These are phyloP conservation scores for Botrytis sinoallii DNA, from an alignment of 2,329 filamentous ascomycete genomes.

Conservation along the genomic window DNA sequence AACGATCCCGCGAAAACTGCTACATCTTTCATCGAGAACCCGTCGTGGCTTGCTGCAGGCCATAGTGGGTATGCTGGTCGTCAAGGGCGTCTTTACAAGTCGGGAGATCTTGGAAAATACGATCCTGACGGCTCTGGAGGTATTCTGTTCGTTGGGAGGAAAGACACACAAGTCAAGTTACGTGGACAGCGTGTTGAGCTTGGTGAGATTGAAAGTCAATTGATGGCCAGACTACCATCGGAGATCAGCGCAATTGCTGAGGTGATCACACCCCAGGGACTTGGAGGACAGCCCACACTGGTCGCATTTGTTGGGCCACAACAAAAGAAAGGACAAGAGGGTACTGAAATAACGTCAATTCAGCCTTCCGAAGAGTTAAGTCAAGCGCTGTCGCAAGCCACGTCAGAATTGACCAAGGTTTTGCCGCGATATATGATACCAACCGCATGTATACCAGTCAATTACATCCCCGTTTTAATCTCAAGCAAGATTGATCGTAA, in stretches of 20 bases:
- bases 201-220: slow-evolving; percentile 47
- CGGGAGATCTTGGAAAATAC: slow-evolving; percentile 57
- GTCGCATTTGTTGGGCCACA: slow-evolving; percentile 6
- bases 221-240: slow-evolving; percentile 40
- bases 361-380: slow-evolving; percentile 6
- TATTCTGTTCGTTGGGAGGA: slow-evolving; percentile 53
- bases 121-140: slow-evolving; percentile 50
- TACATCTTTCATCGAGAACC: slow-evolving; percentile 55
- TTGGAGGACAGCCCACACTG: slow-evolving; percentile 35
- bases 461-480: slow-evolving; percentile 34
- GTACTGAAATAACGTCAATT: slow-evolving; percentile 10
- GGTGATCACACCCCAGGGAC: slow-evolving; percentile 35
- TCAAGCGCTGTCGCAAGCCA: slow-evolving; percentile 14
- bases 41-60: slow-evolving; percentile 43
- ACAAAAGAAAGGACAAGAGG: not conserved
- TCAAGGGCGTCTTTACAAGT: slow-evolving; percentile 52
- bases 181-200: slow-evolving; percentile 64
- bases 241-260: slow-evolving; percentile 37
- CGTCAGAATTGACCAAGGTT: slow-evolving; percentile 33
- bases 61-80: slow-evolving; percentile 36
- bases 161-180: slow-evolving; percentile 67
- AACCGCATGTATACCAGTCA: slow-evolving; percentile 36
- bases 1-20: slow-evolving; percentile 56
- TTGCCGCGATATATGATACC: slow-evolving; percentile 40
- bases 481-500: slow-evolving; percentile 42